Evolutionary conservation across 2,329 filamentous ascomycete species (phyloP), one percentile per base, ranked within the genome.

Genomic region (Alternaria sp.): DNA sequence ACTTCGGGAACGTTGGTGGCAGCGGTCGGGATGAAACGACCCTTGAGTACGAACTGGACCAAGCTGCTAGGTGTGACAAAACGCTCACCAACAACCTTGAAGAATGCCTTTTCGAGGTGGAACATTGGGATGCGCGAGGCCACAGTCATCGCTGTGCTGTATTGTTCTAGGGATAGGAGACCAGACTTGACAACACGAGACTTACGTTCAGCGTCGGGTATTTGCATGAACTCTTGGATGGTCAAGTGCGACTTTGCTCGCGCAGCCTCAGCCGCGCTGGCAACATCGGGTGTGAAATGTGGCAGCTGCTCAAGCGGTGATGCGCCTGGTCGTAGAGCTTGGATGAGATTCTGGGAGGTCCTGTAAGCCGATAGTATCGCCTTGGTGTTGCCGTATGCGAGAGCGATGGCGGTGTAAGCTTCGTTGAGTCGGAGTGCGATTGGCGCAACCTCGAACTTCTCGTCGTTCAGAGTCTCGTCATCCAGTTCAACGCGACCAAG

Each of bases 1-100:
- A 97, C 85, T 45, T 87, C 84, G 5, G 96, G 93, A 7, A 97
- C 85, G 57, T 91, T 85, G 23, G 87, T 86, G 68, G 88, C 90
- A 49, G 94, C 95, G 5, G 96, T 94, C 6, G 96, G 96, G 51
- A 98, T 90, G 76, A 98, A 91, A 59, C 96, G 93, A 30, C 92
- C 93, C 84, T 99, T 99, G 78, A 99, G 89, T 55, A 99, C 93
- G 28, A 99, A 90, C 66, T 94, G 95, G 21, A 98, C 95, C 40
- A 99, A 87, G 60, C 93, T 97, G 62, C 91, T 93, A 7, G 96
- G 94, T 30, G 95, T 97, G 75, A 99, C 93, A 79, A 91, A 91
- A 69, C 91, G 92, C 82, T 99, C 96, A 77, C 96, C 96, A 56
- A 93, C 90, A 49, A 99, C 96, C 85, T 99, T 99, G 89, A 99